Evolutionary conservation across 2,329 filamentous ascomycete genomes (phyloP).

Genomic region (Beauveria scarabaeidicola): DNA sequence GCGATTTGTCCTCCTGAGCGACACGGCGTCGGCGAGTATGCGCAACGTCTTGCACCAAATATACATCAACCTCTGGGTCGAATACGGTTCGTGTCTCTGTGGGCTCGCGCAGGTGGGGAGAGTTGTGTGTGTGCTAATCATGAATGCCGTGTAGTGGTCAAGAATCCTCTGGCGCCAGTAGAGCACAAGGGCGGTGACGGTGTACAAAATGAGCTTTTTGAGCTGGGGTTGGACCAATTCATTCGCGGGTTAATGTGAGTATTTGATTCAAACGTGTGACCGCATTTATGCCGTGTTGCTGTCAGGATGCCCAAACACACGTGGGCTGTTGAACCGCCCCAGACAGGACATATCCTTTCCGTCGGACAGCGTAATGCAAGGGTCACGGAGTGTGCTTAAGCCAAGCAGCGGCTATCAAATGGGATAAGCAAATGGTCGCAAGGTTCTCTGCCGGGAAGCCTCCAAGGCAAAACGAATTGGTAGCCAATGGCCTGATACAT

Average conservation of each 20-base stretch:
- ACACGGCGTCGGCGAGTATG: constrained; percentile 82
- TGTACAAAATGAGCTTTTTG: constrained; percentile 64
- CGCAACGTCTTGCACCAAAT: constrained; percentile 94
- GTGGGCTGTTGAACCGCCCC: neutral
- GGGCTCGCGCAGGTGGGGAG: neutral
- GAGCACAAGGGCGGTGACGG: constrained; percentile 61
- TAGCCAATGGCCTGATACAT: neutral
- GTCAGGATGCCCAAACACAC: neutral
- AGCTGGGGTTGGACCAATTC: constrained; percentile 68
- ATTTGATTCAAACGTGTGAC: neutral
- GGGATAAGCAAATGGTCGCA: neutral
- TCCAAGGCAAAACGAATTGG: neutral
- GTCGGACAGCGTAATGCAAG: neutral
- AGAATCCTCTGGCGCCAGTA: constrained; percentile 60
- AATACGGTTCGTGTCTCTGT: constrained; percentile 59
- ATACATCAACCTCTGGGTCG: constrained; percentile 95
- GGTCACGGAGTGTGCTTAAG: neutral
- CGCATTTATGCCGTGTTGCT: neutral
- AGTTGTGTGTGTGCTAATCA: neutral
- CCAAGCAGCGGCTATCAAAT: neutral
- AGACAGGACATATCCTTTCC: neutral
- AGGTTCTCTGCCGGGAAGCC: neutral
- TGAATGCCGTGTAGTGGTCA: constrained; percentile 48
- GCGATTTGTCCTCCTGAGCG: constrained; percentile 94
- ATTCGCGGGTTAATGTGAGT: constrained; percentile 55